Conservation (phyloP, 1,139 yeast species). For the Magnusiomyces paraingens region DNA sequence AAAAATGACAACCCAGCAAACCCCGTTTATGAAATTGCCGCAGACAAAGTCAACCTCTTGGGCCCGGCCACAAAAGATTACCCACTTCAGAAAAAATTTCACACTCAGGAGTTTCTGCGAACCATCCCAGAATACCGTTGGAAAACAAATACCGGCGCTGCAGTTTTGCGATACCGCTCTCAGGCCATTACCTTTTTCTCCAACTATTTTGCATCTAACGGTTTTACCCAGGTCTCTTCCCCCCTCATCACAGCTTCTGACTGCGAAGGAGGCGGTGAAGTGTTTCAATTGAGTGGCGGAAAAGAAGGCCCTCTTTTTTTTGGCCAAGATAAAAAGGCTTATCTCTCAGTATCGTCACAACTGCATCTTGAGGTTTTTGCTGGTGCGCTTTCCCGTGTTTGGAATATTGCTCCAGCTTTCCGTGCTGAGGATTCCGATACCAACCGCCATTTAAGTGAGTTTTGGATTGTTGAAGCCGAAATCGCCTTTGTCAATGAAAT, state of each 20-base stretch:
- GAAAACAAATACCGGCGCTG: slow-evolving; percentile 58
- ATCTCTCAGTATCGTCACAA: slow-evolving; percentile 86
- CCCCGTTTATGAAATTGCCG: slow-evolving; percentile 45
- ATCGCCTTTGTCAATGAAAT: slow-evolving; percentile 58
- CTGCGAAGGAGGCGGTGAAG: slow-evolving; percentile 98
- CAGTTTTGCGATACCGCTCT: slow-evolving; percentile 68
- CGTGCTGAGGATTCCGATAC: slow-evolving; percentile 93
- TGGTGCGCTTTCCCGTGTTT: slow-evolving; percentile 69
- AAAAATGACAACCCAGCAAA: slow-evolving; percentile 22
- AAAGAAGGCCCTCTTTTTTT: slow-evolving; percentile 43
- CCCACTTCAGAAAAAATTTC: slow-evolving; percentile 80
- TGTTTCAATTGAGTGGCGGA: slow-evolving; percentile 47
- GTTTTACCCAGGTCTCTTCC: slow-evolving; percentile 70
- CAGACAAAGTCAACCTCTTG: slow-evolving; percentile 34
- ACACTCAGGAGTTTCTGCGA: slow-evolving; percentile 60
- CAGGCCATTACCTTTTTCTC: slow-evolving; percentile 49
- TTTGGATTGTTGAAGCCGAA: slow-evolving; percentile 98
- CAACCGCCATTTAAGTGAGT: slow-evolving; percentile 84
- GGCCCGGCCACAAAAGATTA: slow-evolving; percentile 50
- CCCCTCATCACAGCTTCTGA: slow-evolving; percentile 86
- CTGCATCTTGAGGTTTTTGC: slow-evolving; percentile 81
- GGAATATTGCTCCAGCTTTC: slow-evolving; percentile 89
- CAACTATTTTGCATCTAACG: slow-evolving; percentile 47
- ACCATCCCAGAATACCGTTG: slow-evolving; percentile 70
- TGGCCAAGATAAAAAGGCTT: slow-evolving; percentile 50